Evolutionary conservation across 768 basidiomycete species (phyloP), one percentile per base, ranked within the genome.

Genomic region (Paxillus ammoniavirescens): DNA sequence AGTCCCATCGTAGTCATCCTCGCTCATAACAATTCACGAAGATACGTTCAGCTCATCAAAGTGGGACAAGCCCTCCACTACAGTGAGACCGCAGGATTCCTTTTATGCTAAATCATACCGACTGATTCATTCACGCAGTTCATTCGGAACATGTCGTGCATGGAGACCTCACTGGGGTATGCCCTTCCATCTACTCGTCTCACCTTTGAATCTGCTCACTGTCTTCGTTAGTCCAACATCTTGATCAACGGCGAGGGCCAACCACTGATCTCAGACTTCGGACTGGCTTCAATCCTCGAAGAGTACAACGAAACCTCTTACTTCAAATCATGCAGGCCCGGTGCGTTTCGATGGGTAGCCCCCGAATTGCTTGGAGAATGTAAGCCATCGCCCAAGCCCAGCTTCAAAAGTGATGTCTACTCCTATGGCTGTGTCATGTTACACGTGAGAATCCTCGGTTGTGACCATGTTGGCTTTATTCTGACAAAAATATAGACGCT

Each of bases 51-150:
- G 77, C 72, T 77, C 12, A 64, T 59, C 42, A 73, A 77, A 53
- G 63, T 76, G 2, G 73, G 71, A 6, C 67, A 72, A 43, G 77
- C 75, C 44, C 59, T 77, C 8, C 46, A 61, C 13, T 76, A 77
- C 55, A 53, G 77, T 77, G 37, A 57, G 74, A 61, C 14, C 8
- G 31, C 40, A 33, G 33, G 9, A 33, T 21, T 13, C 18, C 21
- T 15, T 35, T 5, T 10, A 42, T 28, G 23, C 30, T 8, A 4
- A 3, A 15, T 5, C 18, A 15, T 9, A 15, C 3, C 18, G 18
- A 14, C 31, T 1, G 12, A 3, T 49, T 21, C 37, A 8, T 37
- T 35, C 14, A 10, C 18, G 4, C 21, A 57, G 56, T 57, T 18
- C 56, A 57, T 41, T 47, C 21, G 1, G 21, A 21, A 21, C 15